phyloP scores from a whole-genome alignment of 176 grass and related monocot species.

The Musa beccarii region DNA sequence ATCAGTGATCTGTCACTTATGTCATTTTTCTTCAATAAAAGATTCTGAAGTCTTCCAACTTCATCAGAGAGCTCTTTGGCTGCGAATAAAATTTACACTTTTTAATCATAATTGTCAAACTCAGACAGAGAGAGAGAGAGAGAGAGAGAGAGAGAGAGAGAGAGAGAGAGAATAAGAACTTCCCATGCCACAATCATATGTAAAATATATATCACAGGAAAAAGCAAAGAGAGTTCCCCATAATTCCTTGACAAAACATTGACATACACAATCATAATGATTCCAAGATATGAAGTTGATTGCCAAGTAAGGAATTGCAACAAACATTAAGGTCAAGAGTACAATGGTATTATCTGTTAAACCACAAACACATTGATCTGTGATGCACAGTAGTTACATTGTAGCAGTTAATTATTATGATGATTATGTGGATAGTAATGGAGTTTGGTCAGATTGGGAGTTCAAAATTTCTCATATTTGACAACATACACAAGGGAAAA shows the following conservation, averaged over 20 bases:
- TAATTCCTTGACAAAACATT: neutral
- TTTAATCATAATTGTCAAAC: conserved; percentile 4
- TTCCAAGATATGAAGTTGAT: no score
- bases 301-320: neutral
- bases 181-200: neutral
- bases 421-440: neutral
- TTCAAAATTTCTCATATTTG: neutral
- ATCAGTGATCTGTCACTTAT: conserved; percentile 3
- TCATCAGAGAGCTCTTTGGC: conserved; percentile 48
- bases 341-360: neutral
- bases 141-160: neutral
- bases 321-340: neutral
- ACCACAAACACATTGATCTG: neutral
- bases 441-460: neutral
- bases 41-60: conserved; percentile 37
- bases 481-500: neutral
- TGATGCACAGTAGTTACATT: neutral
- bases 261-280: neutral
- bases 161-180: neutral
- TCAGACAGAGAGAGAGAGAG: neutral
- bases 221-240: neutral
- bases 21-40: conserved; percentile 40
- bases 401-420: neutral
- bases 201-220: neutral
- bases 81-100: conserved; percentile 19